Conservation (phyloP, 805 yeast genomes). For the Pichia membranifaciens region DNA sequence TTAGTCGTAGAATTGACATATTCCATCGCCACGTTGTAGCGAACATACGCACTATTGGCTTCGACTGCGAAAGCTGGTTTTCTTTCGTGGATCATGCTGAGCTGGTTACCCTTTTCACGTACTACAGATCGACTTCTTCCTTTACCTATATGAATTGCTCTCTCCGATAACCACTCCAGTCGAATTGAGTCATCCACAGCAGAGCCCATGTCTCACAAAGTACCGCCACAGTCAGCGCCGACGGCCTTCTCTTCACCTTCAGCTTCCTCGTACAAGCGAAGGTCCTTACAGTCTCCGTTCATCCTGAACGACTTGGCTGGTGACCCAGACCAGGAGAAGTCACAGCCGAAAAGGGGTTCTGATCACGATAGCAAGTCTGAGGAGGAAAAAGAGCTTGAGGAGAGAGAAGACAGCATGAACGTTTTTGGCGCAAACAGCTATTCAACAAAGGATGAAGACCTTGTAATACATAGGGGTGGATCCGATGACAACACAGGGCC, state of each 20-base stretch:
- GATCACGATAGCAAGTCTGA: not conserved
- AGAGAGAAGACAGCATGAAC: no score
- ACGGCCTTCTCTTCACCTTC: not conserved
- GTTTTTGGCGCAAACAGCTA: not conserved
- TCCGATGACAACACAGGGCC: no score
- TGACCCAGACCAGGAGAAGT: not conserved
- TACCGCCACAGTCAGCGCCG: not conserved
- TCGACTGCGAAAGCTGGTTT: no score
- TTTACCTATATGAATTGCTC: no score
- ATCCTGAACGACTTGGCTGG: conserved; percentile 4
- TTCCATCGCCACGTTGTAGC: no score
- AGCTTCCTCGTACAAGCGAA: conserved; percentile 8
- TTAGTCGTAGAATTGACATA: no score
- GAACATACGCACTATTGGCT: no score
- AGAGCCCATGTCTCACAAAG: not conserved
- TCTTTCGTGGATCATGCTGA: no score
- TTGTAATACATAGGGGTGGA: not conserved
- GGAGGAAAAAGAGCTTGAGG: not conserved
- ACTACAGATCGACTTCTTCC: no score
- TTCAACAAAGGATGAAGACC: not conserved
- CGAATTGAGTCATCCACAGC: not conserved
- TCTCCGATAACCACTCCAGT: no score
- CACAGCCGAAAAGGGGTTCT: not conserved
- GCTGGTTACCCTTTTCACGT: no score
- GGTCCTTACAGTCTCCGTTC: conserved; percentile 14